Evolutionary conservation across 2,329 filamentous ascomycete species (phyloP), one percentile per base, ranked within the genome.

Genomic region (Fusarium sp.): DNA sequence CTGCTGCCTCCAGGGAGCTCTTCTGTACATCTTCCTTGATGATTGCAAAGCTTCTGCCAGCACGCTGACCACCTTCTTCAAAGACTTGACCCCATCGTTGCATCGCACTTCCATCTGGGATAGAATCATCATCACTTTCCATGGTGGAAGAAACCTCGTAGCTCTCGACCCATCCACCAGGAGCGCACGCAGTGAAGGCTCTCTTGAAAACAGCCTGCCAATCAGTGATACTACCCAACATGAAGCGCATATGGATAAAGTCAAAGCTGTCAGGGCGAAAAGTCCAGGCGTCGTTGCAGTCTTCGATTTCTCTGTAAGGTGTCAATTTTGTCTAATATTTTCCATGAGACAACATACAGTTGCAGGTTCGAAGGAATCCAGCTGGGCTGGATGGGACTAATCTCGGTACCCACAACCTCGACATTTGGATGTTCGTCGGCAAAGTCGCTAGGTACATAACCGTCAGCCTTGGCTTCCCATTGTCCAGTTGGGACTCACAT

Each of bases 321-420:
- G 5, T 19, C 15, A 13, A 41, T 13, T 5, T 2, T 8, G 6
- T 2, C 14, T 7, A 2, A 6, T 2, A 2, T 14, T 4, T 6
- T 5, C 2, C 2, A n/a, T 19, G 17, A 3, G 17, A 7, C 5
- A 2, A 32, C 55, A 26, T 44, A 53, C 47, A 62, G 55, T 8
- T n/a, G 35, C 2, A 62, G 5, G 35, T 81, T 81, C 0, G 79
- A 77, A 8, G 79, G 79, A 5, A 80, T 75, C 79, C 79, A 81
- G 2, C 73, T 80, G 13, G 70, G 76, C 51, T 83, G 79, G 7
- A 80, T 80, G 0, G 80, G 80, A 17, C 75, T 78, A 3, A 82
- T 57, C 35, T 82, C 81, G 8, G 81, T 73, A 11, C 81, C 80
- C 1, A 74, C 74, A 11, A 83, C 76, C 45, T 78, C 75, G 17